These are phyloP conservation scores for Voacanga thouarsii DNA, from an alignment of 257 asterid genomes.

Conservation along the genomic window DNA sequence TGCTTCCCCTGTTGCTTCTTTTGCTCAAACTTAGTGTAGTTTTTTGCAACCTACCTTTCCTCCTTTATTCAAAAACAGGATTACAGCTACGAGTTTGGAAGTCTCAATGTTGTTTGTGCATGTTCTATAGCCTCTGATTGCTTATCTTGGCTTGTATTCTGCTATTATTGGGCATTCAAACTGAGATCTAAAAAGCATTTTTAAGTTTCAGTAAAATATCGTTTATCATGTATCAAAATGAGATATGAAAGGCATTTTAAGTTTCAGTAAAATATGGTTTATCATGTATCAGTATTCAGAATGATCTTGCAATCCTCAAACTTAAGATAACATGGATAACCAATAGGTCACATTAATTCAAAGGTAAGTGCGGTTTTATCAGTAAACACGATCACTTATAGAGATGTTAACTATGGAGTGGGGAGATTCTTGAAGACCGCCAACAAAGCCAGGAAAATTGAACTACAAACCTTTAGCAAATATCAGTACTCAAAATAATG, in stretches of 20 bases:
- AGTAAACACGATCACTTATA: background rate
- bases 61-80: conserved; percentile 26
- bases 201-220: background rate
- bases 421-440: background rate
- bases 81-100: conserved; percentile 15
- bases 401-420: background rate
- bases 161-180: conserved; percentile 17
- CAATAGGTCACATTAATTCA: background rate
- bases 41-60: conserved; percentile 11
- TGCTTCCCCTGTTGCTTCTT: background rate
- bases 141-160: conserved; percentile 28
- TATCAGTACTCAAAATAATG: background rate
- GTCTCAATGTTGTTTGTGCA: conserved; percentile 6
- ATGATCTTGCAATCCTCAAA: conserved; percentile 5
- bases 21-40: conserved; percentile 19
- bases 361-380: background rate
- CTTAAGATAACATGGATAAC: background rate
- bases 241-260: conserved; percentile 3
- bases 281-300: conserved; percentile 3
- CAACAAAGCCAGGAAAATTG: background rate
- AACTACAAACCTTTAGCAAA: background rate
- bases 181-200: conserved; percentile 4
- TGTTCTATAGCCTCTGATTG: conserved; percentile 14
- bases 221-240: conserved; percentile 11
- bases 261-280: background rate